Base-by-base conservation (phyloP, 192 early-diverging fungal genomes). In the Backusella luteola region DNA sequence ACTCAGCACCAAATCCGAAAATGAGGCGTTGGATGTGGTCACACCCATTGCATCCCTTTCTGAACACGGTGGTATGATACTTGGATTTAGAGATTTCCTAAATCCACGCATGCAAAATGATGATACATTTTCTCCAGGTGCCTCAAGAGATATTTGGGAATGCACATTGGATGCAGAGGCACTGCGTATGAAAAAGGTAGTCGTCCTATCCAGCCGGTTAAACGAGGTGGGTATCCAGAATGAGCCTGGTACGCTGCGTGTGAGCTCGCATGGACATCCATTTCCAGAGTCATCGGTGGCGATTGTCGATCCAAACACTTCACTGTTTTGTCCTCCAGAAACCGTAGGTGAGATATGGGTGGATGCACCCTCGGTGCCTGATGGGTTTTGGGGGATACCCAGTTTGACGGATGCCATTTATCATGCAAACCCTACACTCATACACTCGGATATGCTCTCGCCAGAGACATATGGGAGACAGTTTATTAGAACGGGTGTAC, bases 281-380 rank as follows among this genome's bases (percentile, higher is more conserved):
- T 87, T 90, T 81, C 87, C 88, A 39, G 76, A 86, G 83, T 84
- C 90, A 6, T 89, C 91, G 0, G 79, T 96, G 8, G 92, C 91
- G 0, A 89, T 96, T 46, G 94, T 96, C 0, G 93, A 96, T 67
- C 93, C 94, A 2, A 89, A 93, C 44, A 93, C 92, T 67, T 88
- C 88, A 11, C 87, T 90, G 23, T 80, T 96, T 32, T 93, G 91
- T 52, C 87, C 90, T 17, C 84, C 91, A 0, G 89, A 93, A 77
- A 84, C 89, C 0, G 87, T 95, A 63, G 95, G 95, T 34, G 95
- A 96, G 84, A 88, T 96, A 23, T 95, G 94, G 93, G 85, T 95
- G 6, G 88, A 90, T 78, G 90, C 91, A 2, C 91, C 91, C 21
- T 90, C 87, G 35, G 81, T 96, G 36, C 89, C 91, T 14, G 87